Evolutionary conservation across 257 asterid species (phyloP).

Genomic region (Solanum verrucosum): DNA sequence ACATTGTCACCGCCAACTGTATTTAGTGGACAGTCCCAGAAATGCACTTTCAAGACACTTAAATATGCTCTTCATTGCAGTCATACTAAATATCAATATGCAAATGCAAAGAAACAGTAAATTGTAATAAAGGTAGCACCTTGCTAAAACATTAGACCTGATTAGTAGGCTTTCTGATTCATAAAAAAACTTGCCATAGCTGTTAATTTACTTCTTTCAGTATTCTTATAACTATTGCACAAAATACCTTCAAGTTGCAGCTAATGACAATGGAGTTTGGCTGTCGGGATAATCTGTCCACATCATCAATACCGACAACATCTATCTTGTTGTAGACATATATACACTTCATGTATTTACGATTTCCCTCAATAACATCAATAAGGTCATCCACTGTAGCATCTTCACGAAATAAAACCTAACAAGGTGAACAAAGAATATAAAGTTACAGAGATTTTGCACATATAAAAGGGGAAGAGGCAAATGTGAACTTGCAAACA

Average conservation of each 20-base stretch:
- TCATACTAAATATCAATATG: neutral
- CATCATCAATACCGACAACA: conserved; percentile 93
- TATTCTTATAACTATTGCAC: neutral
- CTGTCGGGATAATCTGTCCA: conserved; percentile 84
- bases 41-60: neutral
- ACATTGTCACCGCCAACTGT: neutral
- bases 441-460: neutral
- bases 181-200: neutral
- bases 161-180: neutral
- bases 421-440: conserved; percentile 1
- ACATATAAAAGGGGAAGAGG: neutral
- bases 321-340: conserved; percentile 97
- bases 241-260: conserved; percentile 67
- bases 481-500: neutral
- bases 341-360: conserved; percentile 91
- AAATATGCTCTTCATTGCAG: neutral
- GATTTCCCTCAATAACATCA: conserved; percentile 95
- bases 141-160: neutral
- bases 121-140: neutral
- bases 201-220: neutral
- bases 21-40: neutral
- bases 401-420: conserved; percentile 93
- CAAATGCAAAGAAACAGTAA: neutral
- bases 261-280: conserved; percentile 93
- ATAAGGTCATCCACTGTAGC: conserved; percentile 95